Base-by-base conservation (phyloP, 2,329 filamentous ascomycete species). In the Neofusicoccum cordaticola region DNA sequence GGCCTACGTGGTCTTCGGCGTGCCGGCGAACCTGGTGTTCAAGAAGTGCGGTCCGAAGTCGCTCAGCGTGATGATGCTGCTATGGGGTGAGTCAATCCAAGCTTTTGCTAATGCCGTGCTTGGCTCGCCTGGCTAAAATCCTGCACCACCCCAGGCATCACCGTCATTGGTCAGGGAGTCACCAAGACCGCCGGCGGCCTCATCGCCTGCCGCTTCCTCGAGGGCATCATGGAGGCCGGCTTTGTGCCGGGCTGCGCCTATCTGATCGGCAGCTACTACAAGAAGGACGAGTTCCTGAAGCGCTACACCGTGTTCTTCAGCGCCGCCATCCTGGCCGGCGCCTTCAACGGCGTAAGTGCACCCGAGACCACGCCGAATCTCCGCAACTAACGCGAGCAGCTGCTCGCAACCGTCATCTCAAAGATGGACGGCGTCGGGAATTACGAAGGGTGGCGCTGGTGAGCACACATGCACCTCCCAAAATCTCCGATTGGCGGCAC, bases 251-350 rank as follows among this genome's bases (percentile, higher is more conserved):
- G 77, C 7, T 71, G 67, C 63, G 69, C 68, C 11, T 73, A 71
- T 42, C 66, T 73, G 13, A 70, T 75, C 62, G 67, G 68, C 41
- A 71, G 69, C 67, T 77, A 73, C 63, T 83, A 82, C 79, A 85
- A 68, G 83, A 87, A 73, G 71, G 82, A 72, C 82, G 85, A 70
- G 83, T 77, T 81, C 19, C 77, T 81, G 67, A 76, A 82, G 62
- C 79, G 86, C 22, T 82, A 86, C 62, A 83, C 84, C 11, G 77
- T 88, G 15, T 88, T 88, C 73, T 88, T 84, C 71, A 86, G 83
- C 45, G 84, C 84, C 15, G 83, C 84, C 1, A 82, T 84, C 9
- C 73, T 87, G 34, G 85, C 86, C 3, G 84, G 84, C 27, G 86
- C 86, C 2, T 88, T 88, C 71, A 84, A 85, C 56, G 85, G 86